Evolutionary conservation across 2,329 filamentous ascomycete genomes (phyloP).

Genomic region (Aspergillus latus): DNA sequence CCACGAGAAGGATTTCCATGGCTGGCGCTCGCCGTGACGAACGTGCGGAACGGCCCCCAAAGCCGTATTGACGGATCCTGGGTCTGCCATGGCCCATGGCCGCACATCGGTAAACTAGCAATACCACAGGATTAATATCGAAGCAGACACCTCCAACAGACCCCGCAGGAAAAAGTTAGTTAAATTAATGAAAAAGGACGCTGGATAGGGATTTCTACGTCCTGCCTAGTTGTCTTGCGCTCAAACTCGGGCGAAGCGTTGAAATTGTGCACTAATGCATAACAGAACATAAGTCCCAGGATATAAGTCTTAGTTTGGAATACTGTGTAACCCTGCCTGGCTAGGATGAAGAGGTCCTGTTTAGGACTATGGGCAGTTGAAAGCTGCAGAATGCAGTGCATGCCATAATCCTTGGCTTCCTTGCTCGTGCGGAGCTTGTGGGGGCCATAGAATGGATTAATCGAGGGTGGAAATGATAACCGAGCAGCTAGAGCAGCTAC

Average conservation of each 20-base stretch:
- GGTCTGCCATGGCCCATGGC: neutral
- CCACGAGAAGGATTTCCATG: neutral
- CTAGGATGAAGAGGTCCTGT: neutral
- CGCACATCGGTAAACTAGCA: too few species aligned
- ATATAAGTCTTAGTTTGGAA: neutral
- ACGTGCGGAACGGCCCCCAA: slow-evolving; percentile 4
- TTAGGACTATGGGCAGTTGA: neutral
- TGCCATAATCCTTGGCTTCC: neutral
- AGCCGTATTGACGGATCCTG: neutral
- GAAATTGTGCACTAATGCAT: neutral
- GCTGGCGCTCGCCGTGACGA: neutral
- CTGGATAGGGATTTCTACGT: neutral
- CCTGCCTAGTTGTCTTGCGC: neutral
- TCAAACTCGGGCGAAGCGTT: neutral
- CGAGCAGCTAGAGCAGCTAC: too few species aligned
- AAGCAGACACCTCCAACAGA: neutral
- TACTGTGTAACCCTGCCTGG: neutral
- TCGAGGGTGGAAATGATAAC: neutral
- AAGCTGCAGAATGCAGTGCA: neutral
- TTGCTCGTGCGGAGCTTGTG: neutral
- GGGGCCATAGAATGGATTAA: slow-evolving; percentile 3
- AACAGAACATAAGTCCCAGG: neutral
- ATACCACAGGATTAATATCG: neutral
- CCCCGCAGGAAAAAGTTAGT: neutral
- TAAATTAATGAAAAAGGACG: too few species aligned